Evolutionary conservation across 75 land plant genomes (phyloP), one percentile per base, ranked within the genome.

Genomic region (Pseudotsuga menziesii): DNA sequence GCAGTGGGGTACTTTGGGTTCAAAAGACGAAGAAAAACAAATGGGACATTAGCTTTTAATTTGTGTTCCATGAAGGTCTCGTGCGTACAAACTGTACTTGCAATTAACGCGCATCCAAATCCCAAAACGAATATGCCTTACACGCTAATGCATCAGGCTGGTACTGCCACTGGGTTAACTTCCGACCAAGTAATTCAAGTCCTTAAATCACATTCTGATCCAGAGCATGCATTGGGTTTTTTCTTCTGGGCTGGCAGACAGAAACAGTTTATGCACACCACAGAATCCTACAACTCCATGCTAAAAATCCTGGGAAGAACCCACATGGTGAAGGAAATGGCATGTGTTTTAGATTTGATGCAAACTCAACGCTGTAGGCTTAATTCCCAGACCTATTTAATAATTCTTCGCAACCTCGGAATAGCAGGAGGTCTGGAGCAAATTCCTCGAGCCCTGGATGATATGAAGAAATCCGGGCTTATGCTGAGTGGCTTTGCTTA

Each of bases 401-500:
- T 76, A 19, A 80, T 90, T 20, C 88, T 90, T 44, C 82, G 66
- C 58, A 79, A 32, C 36, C 81, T 90, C 61, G 32, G 55, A 56
- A 54, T 90, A 16, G 78, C 41, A 11, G 92, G 89, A 35, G 90
- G 88, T 32, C 39, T 88, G 35, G 59, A 83, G 56, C 80, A 78
- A 27, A 83, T 88, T 3, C 86, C 90, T 25, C 13, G 54, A 75
- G 92, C 82, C 1, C 84, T 90, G 25, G 73, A 73, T 20, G 60
- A 70, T 55, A 88, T 90, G 90, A 80, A 77, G 16, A 60, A 78
- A 32, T 77, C 77, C 9, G 90, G 90, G 58, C 80, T 90, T 79
- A 58, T 79, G n/a, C 61, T 90, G 75, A 90, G 88, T 80, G 88
- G 76, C 0, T 90, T 83, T 72, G 88, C 90, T 1, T 90, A 85